Conservation (phyloP, 805 yeast species). For the Wickerhamomyces bovis region DNA sequence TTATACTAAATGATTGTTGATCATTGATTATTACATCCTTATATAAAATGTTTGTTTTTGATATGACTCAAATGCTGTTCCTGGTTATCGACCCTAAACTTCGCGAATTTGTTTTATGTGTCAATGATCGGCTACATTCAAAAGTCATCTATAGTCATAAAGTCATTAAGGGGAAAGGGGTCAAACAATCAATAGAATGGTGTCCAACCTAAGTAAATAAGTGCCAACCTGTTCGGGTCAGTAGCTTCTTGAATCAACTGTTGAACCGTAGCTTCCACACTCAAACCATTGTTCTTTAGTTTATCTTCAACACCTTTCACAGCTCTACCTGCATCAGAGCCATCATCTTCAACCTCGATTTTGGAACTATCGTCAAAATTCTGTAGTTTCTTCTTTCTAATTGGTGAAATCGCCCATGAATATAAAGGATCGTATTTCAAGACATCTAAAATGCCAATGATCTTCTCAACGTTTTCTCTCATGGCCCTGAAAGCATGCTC, state of each 20-base stretch:
- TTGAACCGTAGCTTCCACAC: slow-evolving; percentile 78
- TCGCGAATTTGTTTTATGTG: background rate
- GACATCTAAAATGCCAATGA: slow-evolving; percentile 78
- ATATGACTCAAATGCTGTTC: too few relatives aligned
- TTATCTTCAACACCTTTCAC: slow-evolving; percentile 67
- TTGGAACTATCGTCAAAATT: slow-evolving; percentile 7
- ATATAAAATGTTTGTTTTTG: too few relatives aligned
- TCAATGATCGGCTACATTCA: background rate
- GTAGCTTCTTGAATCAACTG: slow-evolving; percentile 76
- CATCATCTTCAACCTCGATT: slow-evolving; percentile 12
- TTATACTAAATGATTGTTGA: too few relatives aligned
- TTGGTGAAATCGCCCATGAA: slow-evolving; percentile 83
- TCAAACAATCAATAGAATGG: slow-evolving; percentile 48
- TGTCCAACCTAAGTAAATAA: slow-evolving; percentile 81
- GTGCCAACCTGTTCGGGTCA: slow-evolving; percentile 57
- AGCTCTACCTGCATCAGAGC: slow-evolving; percentile 71
- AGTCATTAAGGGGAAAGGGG: background rate
- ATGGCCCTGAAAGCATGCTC: slow-evolving; percentile 68
- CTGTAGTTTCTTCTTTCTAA: slow-evolving; percentile 51
- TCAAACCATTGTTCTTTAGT: slow-evolving; percentile 57
- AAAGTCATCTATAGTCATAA: background rate
- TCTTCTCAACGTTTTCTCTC: slow-evolving; percentile 58
- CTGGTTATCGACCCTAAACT: too few relatives aligned
- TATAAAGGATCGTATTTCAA: slow-evolving; percentile 89
- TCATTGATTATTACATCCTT: too few relatives aligned